phyloP scores from a whole-genome alignment of 331 rosid genomes.

The Quercus tomentella region DNA sequence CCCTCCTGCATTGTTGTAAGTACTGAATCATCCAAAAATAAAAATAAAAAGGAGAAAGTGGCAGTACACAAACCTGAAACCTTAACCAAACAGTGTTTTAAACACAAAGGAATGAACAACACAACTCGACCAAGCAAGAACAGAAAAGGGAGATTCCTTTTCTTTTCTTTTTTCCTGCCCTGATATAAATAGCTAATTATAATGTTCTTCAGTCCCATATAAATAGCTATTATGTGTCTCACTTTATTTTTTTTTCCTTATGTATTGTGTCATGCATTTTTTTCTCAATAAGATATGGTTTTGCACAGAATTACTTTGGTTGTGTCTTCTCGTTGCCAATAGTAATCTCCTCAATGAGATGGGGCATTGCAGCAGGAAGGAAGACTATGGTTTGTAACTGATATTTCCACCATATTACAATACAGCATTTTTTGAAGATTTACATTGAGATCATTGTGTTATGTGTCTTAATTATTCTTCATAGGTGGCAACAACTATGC shows the following conservation, averaged over 20 bases:
- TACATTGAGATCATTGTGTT: neutral
- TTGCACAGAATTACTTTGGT: slow-evolving; percentile 81
- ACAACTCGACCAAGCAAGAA: neutral
- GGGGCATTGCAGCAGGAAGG: slow-evolving; percentile 93
- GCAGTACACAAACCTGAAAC: neutral
- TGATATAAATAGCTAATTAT: neutral
- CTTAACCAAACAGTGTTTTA: neutral
- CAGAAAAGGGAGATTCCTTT: neutral
- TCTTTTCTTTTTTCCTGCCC: neutral
- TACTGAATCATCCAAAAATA: neutral
- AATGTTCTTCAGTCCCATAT: neutral
- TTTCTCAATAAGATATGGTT: slow-evolving; percentile 7
- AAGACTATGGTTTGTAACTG: slow-evolving; percentile 75
- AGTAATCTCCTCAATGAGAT: slow-evolving; percentile 96
- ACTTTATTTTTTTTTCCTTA: neutral
- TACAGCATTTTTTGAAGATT: neutral
- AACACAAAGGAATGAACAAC: neutral
- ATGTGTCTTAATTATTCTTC: slow-evolving; percentile 15
- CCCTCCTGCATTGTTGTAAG: no score
- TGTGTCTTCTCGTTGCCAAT: slow-evolving; percentile 92
- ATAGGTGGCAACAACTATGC: slow-evolving; percentile 88
- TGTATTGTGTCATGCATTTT: neutral
- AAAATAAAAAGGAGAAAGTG: neutral
- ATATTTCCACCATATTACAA: slow-evolving; percentile 12
- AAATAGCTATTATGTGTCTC: neutral